phyloP scores from a whole-genome alignment of 2,329 filamentous ascomycete species.

The Trichoderma hamatum region DNA sequence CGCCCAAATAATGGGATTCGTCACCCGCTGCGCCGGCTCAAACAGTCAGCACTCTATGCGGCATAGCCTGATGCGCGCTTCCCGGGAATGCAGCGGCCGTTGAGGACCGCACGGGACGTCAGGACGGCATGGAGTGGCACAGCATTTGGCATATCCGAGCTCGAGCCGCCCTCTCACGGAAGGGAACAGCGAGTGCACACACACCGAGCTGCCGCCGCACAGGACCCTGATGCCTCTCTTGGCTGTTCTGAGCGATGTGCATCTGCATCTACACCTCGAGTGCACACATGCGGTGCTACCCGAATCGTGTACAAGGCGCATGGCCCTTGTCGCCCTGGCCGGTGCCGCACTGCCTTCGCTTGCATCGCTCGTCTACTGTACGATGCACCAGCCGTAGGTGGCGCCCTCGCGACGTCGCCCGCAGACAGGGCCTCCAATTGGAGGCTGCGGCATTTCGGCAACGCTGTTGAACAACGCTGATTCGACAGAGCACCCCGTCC shows the following conservation, averaged over 20 bases:
- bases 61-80: constrained; percentile 18
- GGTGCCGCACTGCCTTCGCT: neutral
- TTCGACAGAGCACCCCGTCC: constrained; percentile 21
- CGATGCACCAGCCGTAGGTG: neutral
- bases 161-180: neutral
- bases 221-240: neutral
- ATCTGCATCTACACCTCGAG: neutral
- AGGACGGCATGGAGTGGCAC: neutral
- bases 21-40: constrained; percentile 18
- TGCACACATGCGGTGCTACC: constrained; percentile 14
- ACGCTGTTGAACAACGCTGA: constrained; percentile 14
- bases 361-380: neutral
- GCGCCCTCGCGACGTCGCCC: constrained; percentile 20
- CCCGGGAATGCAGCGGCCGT: constrained; percentile 7
- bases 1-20: constrained; percentile 11
- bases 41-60: constrained; percentile 25
- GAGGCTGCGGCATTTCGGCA: constrained; percentile 27
- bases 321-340: neutral
- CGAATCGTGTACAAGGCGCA: neutral
- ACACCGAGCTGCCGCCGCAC: constrained; percentile 4
- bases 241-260: constrained; percentile 6
- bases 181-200: neutral
- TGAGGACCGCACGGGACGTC: neutral
- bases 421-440: constrained; percentile 26
- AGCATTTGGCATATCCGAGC: neutral